Base-by-base conservation (phyloP, 805 yeast species). In the Lipomyces yamadae region DNA sequence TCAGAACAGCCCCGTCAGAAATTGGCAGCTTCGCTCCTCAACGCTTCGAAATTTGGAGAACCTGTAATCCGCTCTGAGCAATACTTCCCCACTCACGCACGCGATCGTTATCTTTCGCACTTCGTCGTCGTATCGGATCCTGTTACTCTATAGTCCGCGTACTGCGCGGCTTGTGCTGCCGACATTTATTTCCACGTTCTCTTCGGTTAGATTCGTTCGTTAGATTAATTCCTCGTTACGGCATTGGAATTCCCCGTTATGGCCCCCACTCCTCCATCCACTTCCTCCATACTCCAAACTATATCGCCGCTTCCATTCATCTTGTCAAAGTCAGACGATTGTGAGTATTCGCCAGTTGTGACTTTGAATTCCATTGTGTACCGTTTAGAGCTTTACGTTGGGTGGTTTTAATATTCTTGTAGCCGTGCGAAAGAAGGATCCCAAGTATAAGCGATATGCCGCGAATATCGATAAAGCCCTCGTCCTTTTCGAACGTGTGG, bases 401-500 rank as follows among this genome's bases (percentile, higher is more conserved):
- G 48, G 10, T 8, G n/a, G 48, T 15, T 42, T 42, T 15, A 42
- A 15, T 42, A 7, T 32, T 53, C 18, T 30, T 57, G 39, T 10
- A 68, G 71, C 67, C 24, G 57, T 60, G 11, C 64, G 72, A 64
- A 66, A 66, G 70, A 56, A 57, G 37, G 74, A 83, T 77, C 81
- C 92, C 0, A 86, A 87, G 73, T 93, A 89, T 74, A 89, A 85
- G 78, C 86, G 89, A 67, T 89, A 87, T 74, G 79, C 82, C 29
- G 81, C 85, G n/a, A 86, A 83, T 65, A 83, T 94, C 11, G 94
- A 90, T 61, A 85, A 88, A 71, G 91, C 95, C 0, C 80, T 95
- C 30, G 82, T 84, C 5, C 81, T 85, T 24, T 94, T 94, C 79
- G 97, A 91, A 61, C 79, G 90, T 1, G 89, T 92, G 1, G 90